phyloP scores from a whole-genome alignment of 768 basidiomycete species.

The Paxillus involutus region DNA sequence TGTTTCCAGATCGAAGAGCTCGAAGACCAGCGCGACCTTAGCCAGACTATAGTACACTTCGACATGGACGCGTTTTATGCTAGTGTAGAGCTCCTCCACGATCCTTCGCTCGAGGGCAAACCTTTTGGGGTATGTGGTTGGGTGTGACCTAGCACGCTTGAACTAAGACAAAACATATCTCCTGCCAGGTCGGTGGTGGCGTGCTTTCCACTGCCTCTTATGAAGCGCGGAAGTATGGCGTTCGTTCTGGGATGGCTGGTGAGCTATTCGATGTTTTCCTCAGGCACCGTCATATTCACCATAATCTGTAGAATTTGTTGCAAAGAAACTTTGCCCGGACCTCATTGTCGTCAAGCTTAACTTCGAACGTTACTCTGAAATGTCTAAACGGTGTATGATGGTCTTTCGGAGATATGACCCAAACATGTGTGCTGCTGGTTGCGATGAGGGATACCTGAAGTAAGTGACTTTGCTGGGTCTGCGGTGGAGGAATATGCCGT shows the following conservation, averaged over 20 bases:
- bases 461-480: slow-evolving; percentile 33
- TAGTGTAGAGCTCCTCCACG: slow-evolving; percentile 69
- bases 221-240: slow-evolving; percentile 86
- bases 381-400: slow-evolving; percentile 69
- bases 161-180: slow-evolving; percentile 2
- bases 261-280: slow-evolving; percentile 11
- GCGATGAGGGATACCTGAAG: slow-evolving; percentile 94
- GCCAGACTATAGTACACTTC: slow-evolving; percentile 86
- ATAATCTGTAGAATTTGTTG: slow-evolving; percentile 69
- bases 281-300: not conserved
- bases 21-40: slow-evolving; percentile 74
- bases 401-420: slow-evolving; percentile 74
- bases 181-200: slow-evolving; percentile 70
- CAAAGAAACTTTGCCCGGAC: slow-evolving; percentile 90
- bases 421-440: slow-evolving; percentile 71
- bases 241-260: slow-evolving; percentile 96
- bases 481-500: not conserved
- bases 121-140: slow-evolving; percentile 63
- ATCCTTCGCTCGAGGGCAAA: slow-evolving; percentile 65
- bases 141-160: too few species aligned
- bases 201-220: slow-evolving; percentile 90
- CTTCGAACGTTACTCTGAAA: slow-evolving; percentile 62
- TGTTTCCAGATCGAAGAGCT: slow-evolving; percentile 56
- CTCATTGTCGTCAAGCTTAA: slow-evolving; percentile 67
- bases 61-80: slow-evolving; percentile 97